phyloP scores from a whole-genome alignment of 2,329 filamentous ascomycete genomes.

The Sclerotinia sclerotiorum region DNA sequence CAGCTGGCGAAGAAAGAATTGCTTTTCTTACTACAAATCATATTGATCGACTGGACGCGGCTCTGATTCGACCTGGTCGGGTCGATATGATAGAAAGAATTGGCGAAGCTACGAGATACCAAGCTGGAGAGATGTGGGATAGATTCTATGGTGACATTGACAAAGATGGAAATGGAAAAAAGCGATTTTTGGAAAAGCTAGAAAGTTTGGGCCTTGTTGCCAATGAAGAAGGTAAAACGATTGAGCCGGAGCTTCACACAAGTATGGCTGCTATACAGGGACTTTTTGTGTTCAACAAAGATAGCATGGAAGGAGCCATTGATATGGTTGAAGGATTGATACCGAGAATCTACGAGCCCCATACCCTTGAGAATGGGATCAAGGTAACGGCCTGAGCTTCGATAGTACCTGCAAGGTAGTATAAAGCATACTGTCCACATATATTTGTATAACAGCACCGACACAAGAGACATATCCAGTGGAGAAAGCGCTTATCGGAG shows the following conservation, averaged over 20 bases:
- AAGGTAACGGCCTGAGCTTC: conserved; percentile 18
- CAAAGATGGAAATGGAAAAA: conserved; percentile 57
- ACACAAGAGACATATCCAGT: too few species aligned
- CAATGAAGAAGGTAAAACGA: conserved; percentile 41
- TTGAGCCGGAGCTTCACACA: conserved; percentile 46
- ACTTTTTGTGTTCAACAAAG: conserved; percentile 93
- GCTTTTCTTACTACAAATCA: conserved; percentile 96
- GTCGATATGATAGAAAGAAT: conserved; percentile 93
- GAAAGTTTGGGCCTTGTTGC: conserved; percentile 69
- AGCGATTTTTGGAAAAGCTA: conserved; percentile 69
- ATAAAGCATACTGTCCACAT: neutral
- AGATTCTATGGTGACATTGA: conserved; percentile 90
- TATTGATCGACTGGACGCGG: conserved; percentile 79
- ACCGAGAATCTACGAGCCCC: conserved; percentile 54
- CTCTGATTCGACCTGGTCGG: conserved; percentile 83
- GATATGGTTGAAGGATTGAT: conserved; percentile 70
- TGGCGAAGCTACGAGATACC: conserved; percentile 81
- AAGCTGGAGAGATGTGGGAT: conserved; percentile 87
- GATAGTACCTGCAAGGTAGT: neutral
- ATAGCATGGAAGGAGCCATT: conserved; percentile 83
- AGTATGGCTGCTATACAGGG: conserved; percentile 94
- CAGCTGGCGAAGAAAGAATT: conserved; percentile 89
- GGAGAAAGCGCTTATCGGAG: neutral
- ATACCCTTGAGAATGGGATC: conserved; percentile 22
- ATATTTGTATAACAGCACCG: neutral